Evolutionary conservation across 768 basidiomycete species (phyloP), one percentile per base, ranked within the genome.

Genomic region (Russula sp.): DNA sequence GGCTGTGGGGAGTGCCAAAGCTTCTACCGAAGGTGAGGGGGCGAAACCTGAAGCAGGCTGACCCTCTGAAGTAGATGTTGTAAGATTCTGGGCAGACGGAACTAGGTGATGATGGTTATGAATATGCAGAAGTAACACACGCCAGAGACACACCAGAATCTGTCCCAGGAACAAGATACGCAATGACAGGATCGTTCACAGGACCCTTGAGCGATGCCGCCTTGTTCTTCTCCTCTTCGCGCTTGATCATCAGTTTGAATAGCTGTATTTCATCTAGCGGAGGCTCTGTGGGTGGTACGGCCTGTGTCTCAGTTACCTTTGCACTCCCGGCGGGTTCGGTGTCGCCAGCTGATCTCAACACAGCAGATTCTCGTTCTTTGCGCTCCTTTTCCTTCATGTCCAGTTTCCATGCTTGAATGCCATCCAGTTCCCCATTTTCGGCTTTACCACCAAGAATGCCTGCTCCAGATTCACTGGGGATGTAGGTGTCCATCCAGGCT

Each of bases 401-500:
- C 71, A 86, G 88, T 78, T 91, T 93, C 83, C 90, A 93, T 2
- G 85, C 88, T 68, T 93, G 90, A 36, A 93, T 90, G 39, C 87
- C 83, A 70, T 93, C 90, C 29, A 90, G 75, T 69, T 88, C 87
- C 20, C 87, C 90, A 51, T 82, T 80, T 32, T 74, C 72, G 36
- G 75, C 75, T 62, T 81, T 81, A 8, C 82, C 82, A 18, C 88
- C 87, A 57, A 89, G 76, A 56, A 89, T 84, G 14, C 86, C 87
- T 50, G 77, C 75, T 36, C 74, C 75, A 18, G 82, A 71, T 25
- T 78, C 79, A 54, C 75, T 78, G 13, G 90, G 89, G 63, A 91
- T 80, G 70, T 90, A 91, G 20, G 88, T 84, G 66, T 92, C 91
- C 90, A 93, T 93, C 90, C 90, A 93, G 18, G 90, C 90, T 25